A percentile compares a stretch with the other conserved stretches of the same genome.
Conservation (phyloP, 768 basidiomycete species). For the Suillus occidentalis region DNA sequence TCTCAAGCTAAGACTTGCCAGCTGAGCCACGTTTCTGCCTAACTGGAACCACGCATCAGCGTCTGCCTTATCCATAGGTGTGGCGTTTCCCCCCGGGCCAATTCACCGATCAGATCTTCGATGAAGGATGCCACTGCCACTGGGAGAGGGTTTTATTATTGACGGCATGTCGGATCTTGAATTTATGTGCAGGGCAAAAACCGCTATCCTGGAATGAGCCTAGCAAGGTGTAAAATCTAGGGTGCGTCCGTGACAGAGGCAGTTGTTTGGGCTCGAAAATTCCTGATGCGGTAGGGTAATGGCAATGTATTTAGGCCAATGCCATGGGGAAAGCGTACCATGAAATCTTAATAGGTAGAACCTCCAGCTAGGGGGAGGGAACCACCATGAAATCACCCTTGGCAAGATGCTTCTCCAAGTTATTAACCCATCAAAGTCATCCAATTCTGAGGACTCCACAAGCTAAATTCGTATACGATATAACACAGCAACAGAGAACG, state of each 20-base stretch:
- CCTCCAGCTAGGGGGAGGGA: neutral
- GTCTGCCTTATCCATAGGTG: neutral
- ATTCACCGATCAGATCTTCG: neutral
- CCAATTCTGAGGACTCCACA: neutral
- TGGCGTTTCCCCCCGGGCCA: neutral
- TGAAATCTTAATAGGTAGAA: neutral
- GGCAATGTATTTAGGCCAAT: neutral
- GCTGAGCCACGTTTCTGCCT: conserved; percentile 1
- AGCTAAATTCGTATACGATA: conserved; percentile 26
- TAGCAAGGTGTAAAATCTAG: neutral
- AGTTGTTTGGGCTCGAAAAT: neutral
- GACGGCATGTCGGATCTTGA: neutral
- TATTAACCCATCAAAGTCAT: neutral
- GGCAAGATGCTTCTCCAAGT: neutral
- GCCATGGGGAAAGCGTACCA: neutral
- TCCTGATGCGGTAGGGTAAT: neutral
- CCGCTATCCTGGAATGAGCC: neutral
- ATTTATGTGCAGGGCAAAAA: neutral
- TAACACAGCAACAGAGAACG: conserved; percentile 8
- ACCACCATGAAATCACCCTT: neutral
- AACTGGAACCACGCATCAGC: neutral
- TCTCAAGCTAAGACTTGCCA: neutral
- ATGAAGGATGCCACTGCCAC: neutral
- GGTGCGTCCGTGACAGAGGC: neutral
- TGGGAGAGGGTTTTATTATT: neutral